These are phyloP conservation scores for Claviceps fusiformis DNA, from an alignment of 2,329 filamentous ascomycete genomes.

Conservation along the genomic window DNA sequence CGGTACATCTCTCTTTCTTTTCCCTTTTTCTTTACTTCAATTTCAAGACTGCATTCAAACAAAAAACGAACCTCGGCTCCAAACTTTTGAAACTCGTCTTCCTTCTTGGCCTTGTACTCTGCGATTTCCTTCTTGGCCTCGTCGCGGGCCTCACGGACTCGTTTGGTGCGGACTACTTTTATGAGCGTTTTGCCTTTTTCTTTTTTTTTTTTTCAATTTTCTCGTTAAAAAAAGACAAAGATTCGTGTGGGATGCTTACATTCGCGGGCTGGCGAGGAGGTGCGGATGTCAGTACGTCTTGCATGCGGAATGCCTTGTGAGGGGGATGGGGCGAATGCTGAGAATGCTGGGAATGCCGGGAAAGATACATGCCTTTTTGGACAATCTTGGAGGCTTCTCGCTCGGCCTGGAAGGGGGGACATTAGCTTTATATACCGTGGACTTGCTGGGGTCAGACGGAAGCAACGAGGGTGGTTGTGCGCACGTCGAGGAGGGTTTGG, in stretches of 20 bases:
- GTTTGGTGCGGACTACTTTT: slow-evolving; percentile 66
- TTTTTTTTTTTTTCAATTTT: neutral
- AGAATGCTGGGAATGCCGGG: too few species aligned
- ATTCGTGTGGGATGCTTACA: slow-evolving; percentile 43
- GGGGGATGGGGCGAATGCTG: too few species aligned
- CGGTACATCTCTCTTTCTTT: too few species aligned
- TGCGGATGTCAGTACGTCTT: neutral
- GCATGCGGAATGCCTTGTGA: neutral
- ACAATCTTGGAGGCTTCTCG: slow-evolving; percentile 98
- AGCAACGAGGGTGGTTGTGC: slow-evolving; percentile 15
- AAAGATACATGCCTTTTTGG: slow-evolving; percentile 59
- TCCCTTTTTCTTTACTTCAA: too few species aligned
- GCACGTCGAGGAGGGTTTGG: slow-evolving; percentile 95
- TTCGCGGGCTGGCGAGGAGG: slow-evolving; percentile 54
- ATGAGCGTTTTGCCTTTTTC: neutral
- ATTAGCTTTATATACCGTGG: slow-evolving; percentile 1
- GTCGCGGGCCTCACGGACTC: slow-evolving; percentile 88
- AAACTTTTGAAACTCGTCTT: slow-evolving; percentile 89
- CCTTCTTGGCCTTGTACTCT: slow-evolving; percentile 78
- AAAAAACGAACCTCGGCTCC: slow-evolving; percentile 48
- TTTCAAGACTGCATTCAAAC: neutral
- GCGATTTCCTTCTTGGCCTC: slow-evolving; percentile 98
- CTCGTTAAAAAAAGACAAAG: neutral
- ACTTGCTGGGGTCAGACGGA: too few species aligned
- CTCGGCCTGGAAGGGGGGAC: slow-evolving; percentile 56